Conservation (phyloP, 2,329 filamentous ascomycete genomes). For the Bipolaris gigantea region DNA sequence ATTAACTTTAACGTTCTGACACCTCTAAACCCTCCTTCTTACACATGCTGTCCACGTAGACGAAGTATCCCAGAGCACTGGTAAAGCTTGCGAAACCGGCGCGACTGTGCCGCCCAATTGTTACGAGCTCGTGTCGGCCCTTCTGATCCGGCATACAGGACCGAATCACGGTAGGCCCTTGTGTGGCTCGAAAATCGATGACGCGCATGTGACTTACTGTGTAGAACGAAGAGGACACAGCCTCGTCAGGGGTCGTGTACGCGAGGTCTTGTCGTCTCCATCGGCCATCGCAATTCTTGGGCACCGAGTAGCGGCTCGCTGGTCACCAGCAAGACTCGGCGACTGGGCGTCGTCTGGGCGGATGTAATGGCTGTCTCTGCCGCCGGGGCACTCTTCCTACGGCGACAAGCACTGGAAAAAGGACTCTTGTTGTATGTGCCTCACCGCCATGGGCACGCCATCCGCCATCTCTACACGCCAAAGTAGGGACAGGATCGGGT, state of each 20-base stretch:
- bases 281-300: conserved; percentile 6
- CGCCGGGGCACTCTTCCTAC: conserved; percentile 1
- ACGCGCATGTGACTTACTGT: conserved; percentile 9
- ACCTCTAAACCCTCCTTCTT: not conserved
- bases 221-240: conserved; percentile 1
- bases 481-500: not conserved
- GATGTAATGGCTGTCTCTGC: not conserved
- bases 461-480: not conserved
- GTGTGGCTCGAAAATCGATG: conserved; percentile 7
- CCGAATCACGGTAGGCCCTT: not conserved
- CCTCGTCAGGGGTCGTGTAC: conserved; percentile 3
- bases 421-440: not conserved
- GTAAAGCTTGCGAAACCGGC: not conserved
- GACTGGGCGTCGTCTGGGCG: conserved; percentile 13
- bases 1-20: not conserved
- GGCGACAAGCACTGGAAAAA: not conserved
- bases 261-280: conserved; percentile 9
- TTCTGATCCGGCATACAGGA: conserved; percentile 2
- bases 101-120: not conserved
- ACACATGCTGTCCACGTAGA: not conserved
- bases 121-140: conserved; percentile 3
- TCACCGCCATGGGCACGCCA: not conserved
- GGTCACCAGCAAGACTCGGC: conserved; percentile 4
- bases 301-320: conserved; percentile 1
- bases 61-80: not conserved